Conservation (phyloP, 1,139 yeast species). For the Torulaspora pretoriensis region DNA sequence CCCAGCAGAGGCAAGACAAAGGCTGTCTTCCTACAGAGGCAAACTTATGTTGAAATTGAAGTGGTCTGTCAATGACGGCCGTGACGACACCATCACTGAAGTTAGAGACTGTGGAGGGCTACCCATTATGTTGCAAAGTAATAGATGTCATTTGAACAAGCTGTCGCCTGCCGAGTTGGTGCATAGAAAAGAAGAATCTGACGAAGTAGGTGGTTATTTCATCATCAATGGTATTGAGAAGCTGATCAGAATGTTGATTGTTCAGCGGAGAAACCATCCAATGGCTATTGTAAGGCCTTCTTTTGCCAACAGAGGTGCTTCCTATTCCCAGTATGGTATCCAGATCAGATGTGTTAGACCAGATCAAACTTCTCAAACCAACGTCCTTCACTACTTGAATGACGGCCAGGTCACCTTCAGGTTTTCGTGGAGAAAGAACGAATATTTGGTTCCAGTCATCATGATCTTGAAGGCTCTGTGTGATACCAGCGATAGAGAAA, state of each 20-base stretch:
- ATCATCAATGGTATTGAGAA: conserved; percentile 96
- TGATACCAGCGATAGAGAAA: conserved; percentile 90
- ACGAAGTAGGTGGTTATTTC: conserved; percentile 95
- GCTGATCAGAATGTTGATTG: conserved; percentile 93
- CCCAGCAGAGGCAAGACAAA: conserved; percentile 89
- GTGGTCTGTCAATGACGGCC: conserved; percentile 80
- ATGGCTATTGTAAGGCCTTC: conserved; percentile 97
- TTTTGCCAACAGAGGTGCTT: conserved; percentile 87
- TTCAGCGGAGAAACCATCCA: conserved; percentile 95
- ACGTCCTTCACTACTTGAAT: conserved; percentile 87
- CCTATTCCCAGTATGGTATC: conserved; percentile 85
- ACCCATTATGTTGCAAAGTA: conserved; percentile 86
- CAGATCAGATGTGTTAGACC: conserved; percentile 93
- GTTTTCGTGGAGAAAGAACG: conserved; percentile 96
- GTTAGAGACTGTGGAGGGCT: conserved; percentile 87
- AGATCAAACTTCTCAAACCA: conserved; percentile 96
- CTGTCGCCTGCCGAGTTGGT: conserved; percentile 81
- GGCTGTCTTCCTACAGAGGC: conserved; percentile 72
- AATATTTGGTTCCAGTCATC: conserved; percentile 86
- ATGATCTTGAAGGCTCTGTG: conserved; percentile 87
- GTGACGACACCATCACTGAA: conserved; percentile 65
- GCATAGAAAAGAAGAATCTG: conserved; percentile 78
- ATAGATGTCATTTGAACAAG: conserved; percentile 85
- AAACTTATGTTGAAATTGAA: conserved; percentile 70
- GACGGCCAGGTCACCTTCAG: conserved; percentile 97